These are phyloP conservation scores for Chaetoscypha palmicola DNA, from an alignment of 2,329 filamentous ascomycete species.

Conservation along the genomic window DNA sequence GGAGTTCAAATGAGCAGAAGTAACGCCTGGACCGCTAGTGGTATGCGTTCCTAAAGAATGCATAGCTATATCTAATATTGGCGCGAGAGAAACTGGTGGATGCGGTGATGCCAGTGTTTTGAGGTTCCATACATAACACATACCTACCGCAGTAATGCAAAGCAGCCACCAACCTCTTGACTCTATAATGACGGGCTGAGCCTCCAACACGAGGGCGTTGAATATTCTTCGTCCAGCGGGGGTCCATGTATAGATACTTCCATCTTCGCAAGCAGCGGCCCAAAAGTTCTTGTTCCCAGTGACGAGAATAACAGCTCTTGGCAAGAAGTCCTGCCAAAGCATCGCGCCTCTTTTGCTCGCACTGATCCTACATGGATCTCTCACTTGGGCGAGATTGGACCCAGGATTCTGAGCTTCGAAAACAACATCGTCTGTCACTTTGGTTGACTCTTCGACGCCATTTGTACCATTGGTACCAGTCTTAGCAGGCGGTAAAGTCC, in stretches of 20 bases:
- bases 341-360: conserved; percentile 73
- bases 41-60: conserved; percentile 70
- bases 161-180: conserved; percentile 84
- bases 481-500: conserved; percentile 37
- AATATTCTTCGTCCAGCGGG: conserved; percentile 80
- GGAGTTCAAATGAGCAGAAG: conserved; percentile 85
- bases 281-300: conserved; percentile 89
- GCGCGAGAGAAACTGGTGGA: conserved; percentile 81
- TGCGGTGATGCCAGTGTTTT: conserved; percentile 77
- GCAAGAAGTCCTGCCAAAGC: conserved; percentile 91
- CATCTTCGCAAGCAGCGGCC: conserved; percentile 90
- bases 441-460: conserved; percentile 53
- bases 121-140: conserved; percentile 92
- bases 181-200: conserved; percentile 90
- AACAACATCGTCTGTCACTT: conserved; percentile 62
- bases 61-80: conserved; percentile 79
- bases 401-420: conserved; percentile 84
- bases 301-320: conserved; percentile 77
- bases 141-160: conserved; percentile 79
- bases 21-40: conserved; percentile 74
- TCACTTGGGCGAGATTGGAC: conserved; percentile 49
- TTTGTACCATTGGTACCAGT: conserved; percentile 32
- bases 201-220: conserved; percentile 79
- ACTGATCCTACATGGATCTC: conserved; percentile 78
- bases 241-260: conserved; percentile 83